Evolutionary conservation across 345 rosid genomes (phyloP).

Genomic region (Rhodamnia rubescens): DNA sequence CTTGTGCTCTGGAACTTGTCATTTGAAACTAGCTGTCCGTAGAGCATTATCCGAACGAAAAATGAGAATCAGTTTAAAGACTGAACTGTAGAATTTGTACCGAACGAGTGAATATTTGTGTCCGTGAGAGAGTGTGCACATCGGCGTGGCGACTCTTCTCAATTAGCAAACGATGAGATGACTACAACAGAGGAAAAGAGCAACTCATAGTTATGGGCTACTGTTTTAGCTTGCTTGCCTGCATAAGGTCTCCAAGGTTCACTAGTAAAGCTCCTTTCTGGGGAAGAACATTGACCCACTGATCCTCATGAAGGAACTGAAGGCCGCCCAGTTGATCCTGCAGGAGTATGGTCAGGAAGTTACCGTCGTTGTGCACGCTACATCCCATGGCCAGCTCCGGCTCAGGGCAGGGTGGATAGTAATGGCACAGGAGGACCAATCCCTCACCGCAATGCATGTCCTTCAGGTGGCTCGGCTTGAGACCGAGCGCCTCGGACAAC

Average conservation of each 20-base stretch:
- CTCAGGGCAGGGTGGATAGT: constrained; percentile 5
- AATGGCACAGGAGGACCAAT: not conserved
- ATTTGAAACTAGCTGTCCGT: not conserved
- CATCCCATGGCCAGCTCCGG: constrained; percentile 2
- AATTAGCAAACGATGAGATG: not conserved
- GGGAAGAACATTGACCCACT: not conserved
- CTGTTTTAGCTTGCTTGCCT: not conserved
- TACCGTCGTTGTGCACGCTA: not conserved
- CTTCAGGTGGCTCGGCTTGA: constrained; percentile 6
- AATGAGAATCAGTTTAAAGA: not conserved
- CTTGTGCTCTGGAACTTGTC: not conserved
- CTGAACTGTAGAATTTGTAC: not conserved
- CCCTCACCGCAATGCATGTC: constrained; percentile 4
- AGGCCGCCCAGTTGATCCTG: constrained; percentile 10
- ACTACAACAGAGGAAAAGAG: too few species aligned
- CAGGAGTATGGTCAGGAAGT: constrained; percentile 5
- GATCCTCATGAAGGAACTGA: constrained; percentile 2
- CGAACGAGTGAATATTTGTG: not conserved
- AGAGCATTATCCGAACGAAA: not conserved
- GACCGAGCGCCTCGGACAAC: constrained; percentile 9
- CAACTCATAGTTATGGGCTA: not conserved
- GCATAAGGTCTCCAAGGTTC: not conserved
- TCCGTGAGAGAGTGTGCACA: not conserved
- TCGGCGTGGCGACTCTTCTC: not conserved
- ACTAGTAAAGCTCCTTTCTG: not conserved